Evolutionary conservation across 768 basidiomycete genomes (phyloP).

Genomic region (Mrakia frigida): DNA sequence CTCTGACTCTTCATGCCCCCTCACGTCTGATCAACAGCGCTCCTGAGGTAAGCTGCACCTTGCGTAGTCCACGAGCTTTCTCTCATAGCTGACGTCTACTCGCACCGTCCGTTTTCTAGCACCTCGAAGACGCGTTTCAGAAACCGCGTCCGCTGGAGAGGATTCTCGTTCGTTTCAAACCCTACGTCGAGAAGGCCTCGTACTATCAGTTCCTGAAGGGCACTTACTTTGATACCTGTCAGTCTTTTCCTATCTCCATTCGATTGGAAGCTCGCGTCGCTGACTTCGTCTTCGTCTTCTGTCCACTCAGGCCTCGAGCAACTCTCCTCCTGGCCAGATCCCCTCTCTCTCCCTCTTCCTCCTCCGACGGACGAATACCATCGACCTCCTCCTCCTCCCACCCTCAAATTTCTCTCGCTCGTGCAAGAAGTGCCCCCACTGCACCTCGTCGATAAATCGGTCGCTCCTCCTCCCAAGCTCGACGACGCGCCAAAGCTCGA

Average conservation of each 20-base stretch:
- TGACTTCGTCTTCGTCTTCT: no score
- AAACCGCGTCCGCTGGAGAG: slow-evolving; percentile 52
- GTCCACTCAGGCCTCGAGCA: background rate
- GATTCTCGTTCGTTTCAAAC: slow-evolving; percentile 69
- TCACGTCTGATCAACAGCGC: no score
- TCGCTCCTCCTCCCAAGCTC: slow-evolving; percentile 33
- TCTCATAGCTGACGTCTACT: no score
- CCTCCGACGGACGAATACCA: background rate
- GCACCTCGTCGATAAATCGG: slow-evolving; percentile 37
- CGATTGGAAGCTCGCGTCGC: no score
- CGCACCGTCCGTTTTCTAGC: slow-evolving; percentile 73
- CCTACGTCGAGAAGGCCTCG: slow-evolving; percentile 68
- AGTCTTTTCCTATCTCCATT: no score
- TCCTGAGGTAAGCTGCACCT: no score
- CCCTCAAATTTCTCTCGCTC: slow-evolving; percentile 42
- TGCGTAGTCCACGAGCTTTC: no score
- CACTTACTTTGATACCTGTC: slow-evolving; percentile 36
- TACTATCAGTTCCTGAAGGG: slow-evolving; percentile 78
- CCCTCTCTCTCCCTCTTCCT: slow-evolving; percentile 51
- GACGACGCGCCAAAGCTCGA: slow-evolving; percentile 37
- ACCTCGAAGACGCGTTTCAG: slow-evolving; percentile 64
- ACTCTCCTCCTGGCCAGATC: slow-evolving; percentile 48
- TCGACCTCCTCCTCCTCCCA: background rate
- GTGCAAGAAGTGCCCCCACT: slow-evolving; percentile 47
- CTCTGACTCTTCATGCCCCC: no score